phyloP scores from a whole-genome alignment of 2,329 filamentous ascomycete genomes.

The Exserohilum rostratum region DNA sequence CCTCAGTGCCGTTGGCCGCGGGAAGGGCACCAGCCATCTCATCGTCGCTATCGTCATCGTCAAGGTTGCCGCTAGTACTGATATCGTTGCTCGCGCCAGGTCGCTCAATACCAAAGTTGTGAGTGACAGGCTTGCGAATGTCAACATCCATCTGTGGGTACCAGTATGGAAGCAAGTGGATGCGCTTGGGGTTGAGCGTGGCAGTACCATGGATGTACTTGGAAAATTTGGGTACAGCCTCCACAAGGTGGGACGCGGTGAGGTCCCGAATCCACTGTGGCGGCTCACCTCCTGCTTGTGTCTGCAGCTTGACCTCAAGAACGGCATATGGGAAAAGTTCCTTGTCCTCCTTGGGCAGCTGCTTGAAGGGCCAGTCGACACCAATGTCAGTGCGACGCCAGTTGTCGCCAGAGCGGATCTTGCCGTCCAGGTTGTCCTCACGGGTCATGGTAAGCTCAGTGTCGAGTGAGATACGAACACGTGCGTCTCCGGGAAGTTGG shows the following conservation, averaged over 20 bases:
- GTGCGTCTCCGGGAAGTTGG: constrained; percentile 92
- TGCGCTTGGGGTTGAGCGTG: constrained; percentile 82
- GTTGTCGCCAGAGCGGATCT: constrained; percentile 77
- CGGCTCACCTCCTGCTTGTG: constrained; percentile 90
- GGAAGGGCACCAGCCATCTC: constrained; percentile 46
- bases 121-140: constrained; percentile 88
- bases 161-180: constrained; percentile 94
- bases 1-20: constrained; percentile 38
- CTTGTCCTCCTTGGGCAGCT: constrained; percentile 82
- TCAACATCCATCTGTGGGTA: constrained; percentile 98
- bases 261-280: constrained; percentile 96
- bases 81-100: constrained; percentile 75
- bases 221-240: constrained; percentile 98
- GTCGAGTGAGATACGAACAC: constrained; percentile 94
- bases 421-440: constrained; percentile 91
- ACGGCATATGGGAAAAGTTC: constrained; percentile 95
- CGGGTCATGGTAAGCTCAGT: constrained; percentile 94
- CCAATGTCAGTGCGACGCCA: constrained; percentile 98
- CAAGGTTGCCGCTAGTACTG: constrained; percentile 77
- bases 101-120: constrained; percentile 88
- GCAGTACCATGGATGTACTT: constrained; percentile 98
- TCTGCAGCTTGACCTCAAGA: constrained; percentile 96
- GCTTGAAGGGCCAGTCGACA: constrained; percentile 91
- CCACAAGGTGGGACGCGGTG: constrained; percentile 90
- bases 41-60: constrained; percentile 74